These are phyloP conservation scores for Colletotrichum lini DNA, from an alignment of 2,329 filamentous ascomycete species.

Conservation along the genomic window DNA sequence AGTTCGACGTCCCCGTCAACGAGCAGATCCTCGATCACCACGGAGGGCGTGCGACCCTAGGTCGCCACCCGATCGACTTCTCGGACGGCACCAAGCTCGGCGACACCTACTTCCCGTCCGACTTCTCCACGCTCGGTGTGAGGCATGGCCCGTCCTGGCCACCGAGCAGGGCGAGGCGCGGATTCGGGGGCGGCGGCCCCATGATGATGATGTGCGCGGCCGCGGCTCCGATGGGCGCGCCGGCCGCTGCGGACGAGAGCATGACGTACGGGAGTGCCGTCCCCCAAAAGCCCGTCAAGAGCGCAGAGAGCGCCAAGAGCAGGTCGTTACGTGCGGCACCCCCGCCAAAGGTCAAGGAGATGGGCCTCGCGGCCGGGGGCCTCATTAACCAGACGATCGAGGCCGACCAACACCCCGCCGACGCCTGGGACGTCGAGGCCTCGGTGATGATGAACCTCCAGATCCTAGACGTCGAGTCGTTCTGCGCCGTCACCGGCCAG, in stretches of 20 bases:
- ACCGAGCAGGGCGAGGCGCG: too few species aligned
- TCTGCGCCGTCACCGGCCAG: conserved; percentile 53
- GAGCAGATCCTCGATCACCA: conserved; percentile 24
- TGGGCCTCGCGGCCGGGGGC: conserved; percentile 57
- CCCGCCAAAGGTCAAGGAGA: conserved; percentile 44
- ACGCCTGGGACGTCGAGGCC: conserved; percentile 50
- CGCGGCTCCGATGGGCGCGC: not conserved
- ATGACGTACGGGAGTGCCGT: too few species aligned
- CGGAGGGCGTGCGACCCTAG: not conserved
- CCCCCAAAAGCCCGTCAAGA: too few species aligned
- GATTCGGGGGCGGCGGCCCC: too few species aligned
- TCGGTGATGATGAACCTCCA: conserved; percentile 55
- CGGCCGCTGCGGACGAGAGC: not conserved
- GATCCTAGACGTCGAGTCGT: conserved; percentile 54
- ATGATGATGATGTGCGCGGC: not conserved
- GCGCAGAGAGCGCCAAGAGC: not conserved
- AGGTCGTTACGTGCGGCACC: not conserved
- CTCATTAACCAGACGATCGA: conserved; percentile 57
- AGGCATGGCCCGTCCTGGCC: too few species aligned
- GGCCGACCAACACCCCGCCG: conserved; percentile 46
- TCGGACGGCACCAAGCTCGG: conserved; percentile 29
- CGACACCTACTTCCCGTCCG: conserved; percentile 41
- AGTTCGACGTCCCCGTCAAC: conserved; percentile 32
- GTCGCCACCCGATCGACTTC: conserved; percentile 13
- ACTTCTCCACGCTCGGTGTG: conserved; percentile 29